Evolutionary conservation across 2,329 filamentous ascomycete species (phyloP), one percentile per base, ranked within the genome.

Genomic region (Cladobotryum protrusum): DNA sequence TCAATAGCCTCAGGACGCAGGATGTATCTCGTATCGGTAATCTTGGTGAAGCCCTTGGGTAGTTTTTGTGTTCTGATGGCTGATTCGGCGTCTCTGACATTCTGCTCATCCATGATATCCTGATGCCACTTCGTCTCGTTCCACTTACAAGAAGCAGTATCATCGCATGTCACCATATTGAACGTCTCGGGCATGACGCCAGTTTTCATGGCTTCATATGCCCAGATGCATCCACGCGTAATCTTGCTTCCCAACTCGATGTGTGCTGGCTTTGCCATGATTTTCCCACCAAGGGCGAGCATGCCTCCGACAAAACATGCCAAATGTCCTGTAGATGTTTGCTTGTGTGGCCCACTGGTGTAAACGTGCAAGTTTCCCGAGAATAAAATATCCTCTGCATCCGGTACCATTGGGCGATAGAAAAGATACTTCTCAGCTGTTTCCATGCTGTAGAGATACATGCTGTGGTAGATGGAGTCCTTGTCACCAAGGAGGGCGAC

Each of bases 1-100:
- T 90, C 86, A 50, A 90, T 87, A 3, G 86, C 86, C 67, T 90
- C 86, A 18, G 86, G 84, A 53, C 83, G 77, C 35, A 87, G 72
- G 18, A 86, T 76, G 60, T 87, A 87, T 49, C 74, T 73, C 33
- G 70, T 66, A 52, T 83, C 77, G 32, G 68, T 63, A 37, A 83
- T 72, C 5, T 71, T 69, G 2, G 76, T 71, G 60, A 85, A 78
- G 14, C 82, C 82, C 4, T 65, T 67, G 1, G 76, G 74, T 7
- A 84, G 49, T 24, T 50, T 52, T 2, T 48, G 47, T 12, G 13
- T 47, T 35, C 29, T 40, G 19, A 71, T 62, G 1, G 75, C 78
- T 75, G 70, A 50, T 70, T 74, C 15, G 59, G 67, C 14, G 58
- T 58, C 39, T 74, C 75, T 24, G 67, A 68, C 5, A 47, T 72